Evolutionary conservation across 2,329 filamentous ascomycete species (phyloP).

Genomic region (Sarocladium kiliense): DNA sequence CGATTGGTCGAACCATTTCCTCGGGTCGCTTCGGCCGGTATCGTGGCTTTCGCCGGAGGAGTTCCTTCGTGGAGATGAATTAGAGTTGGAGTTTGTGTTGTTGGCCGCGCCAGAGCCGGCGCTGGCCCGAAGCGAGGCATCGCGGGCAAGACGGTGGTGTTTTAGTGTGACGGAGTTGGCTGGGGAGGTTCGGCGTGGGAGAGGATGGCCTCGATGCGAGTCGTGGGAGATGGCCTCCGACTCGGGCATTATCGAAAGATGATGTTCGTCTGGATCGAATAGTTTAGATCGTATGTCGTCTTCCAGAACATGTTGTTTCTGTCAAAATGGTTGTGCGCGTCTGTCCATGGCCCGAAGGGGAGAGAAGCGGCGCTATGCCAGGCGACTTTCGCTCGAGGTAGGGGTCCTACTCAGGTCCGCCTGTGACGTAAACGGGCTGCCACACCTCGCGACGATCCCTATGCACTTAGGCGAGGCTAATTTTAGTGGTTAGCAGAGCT

Average conservation of each 20-base stretch:
- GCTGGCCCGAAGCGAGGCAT: conserved; percentile 29
- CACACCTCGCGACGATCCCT: not conserved
- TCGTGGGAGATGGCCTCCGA: conserved; percentile 16
- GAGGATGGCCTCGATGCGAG: conserved; percentile 30
- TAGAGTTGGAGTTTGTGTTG: conserved; percentile 10
- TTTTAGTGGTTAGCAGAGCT: not conserved
- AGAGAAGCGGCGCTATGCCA: not conserved
- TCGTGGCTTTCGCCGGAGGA: conserved; percentile 46
- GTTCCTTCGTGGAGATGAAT: conserved; percentile 25
- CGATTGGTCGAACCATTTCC: conserved; percentile 49
- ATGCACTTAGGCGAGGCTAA: not conserved
- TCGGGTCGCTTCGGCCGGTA: conserved; percentile 44
- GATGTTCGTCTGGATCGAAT: not conserved
- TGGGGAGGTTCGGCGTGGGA: conserved; percentile 39
- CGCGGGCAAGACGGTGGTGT: conserved; percentile 39
- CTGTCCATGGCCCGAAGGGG: not conserved
- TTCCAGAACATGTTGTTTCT: conserved; percentile 11
- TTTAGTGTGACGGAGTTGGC: conserved; percentile 42
- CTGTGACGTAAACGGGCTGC: not conserved
- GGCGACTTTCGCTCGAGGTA: conserved; percentile 1
- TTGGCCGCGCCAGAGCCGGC: conserved; percentile 19
- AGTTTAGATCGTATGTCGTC: conserved; percentile 24
- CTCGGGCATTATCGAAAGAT: conserved; percentile 24
- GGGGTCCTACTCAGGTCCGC: not conserved
- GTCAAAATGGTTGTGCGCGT: not conserved